Evolutionary conservation across 331 rosid species (phyloP).

Genomic region (Acacia concinna): DNA sequence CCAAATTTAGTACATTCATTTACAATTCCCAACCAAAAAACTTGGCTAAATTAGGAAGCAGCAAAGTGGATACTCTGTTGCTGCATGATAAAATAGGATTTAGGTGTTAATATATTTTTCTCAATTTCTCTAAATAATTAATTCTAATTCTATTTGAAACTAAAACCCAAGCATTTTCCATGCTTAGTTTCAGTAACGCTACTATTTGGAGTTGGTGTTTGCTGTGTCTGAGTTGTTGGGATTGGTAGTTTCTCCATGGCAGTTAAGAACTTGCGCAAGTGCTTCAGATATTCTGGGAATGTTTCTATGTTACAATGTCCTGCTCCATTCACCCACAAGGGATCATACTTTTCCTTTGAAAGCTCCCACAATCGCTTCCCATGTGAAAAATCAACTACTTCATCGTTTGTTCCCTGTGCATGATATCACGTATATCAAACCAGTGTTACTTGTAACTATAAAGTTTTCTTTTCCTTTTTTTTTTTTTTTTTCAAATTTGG

Average conservation of each 20-base stretch:
- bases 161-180: conserved; percentile 66
- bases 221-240: conserved; percentile 27
- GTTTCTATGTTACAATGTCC: conserved; percentile 80
- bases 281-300: conserved; percentile 68
- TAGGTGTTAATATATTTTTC: background rate
- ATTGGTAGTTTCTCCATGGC: conserved; percentile 61
- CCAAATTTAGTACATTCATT: background rate
- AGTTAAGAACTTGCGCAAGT: conserved; percentile 59
- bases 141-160: conserved; percentile 39
- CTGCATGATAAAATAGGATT: background rate
- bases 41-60: background rate
- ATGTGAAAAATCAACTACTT: conserved; percentile 67
- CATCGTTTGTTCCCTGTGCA: conserved; percentile 73
- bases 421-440: background rate
- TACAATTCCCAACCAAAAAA: background rate
- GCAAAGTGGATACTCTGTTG: background rate
- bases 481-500: too few relatives aligned
- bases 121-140: background rate
- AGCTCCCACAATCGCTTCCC: conserved; percentile 81
- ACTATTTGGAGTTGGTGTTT: conserved; percentile 44
- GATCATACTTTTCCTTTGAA: conserved; percentile 68
- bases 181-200: conserved; percentile 53
- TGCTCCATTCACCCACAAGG: conserved; percentile 75
- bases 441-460: background rate
- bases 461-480: too few relatives aligned